Evolutionary conservation across 2,329 filamentous ascomycete species (phyloP).

Genomic region (Plectosphaerella plurivora): DNA sequence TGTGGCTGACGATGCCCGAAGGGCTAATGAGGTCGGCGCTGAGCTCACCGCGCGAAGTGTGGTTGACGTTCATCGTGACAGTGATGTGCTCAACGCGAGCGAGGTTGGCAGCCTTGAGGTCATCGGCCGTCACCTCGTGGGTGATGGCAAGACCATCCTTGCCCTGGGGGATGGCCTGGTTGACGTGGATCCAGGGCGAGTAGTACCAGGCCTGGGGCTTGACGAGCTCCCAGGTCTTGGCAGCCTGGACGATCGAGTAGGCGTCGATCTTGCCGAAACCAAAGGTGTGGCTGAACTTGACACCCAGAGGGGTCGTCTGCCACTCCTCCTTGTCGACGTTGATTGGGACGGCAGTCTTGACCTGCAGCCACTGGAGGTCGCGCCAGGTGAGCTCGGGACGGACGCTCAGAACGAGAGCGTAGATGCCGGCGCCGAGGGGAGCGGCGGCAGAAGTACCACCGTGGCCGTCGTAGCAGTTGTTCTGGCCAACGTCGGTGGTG

Average conservation of each 20-base stretch:
- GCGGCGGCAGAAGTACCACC: constrained; percentile 95
- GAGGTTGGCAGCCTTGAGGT: constrained; percentile 78
- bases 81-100: constrained; percentile 90
- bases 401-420: constrained; percentile 79
- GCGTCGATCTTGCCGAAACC: constrained; percentile 95
- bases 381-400: constrained; percentile 89
- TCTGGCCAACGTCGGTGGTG: constrained; percentile 87
- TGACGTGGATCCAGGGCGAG: constrained; percentile 90
- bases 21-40: constrained; percentile 91
- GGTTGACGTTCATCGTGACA: constrained; percentile 93
- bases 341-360: constrained; percentile 79
- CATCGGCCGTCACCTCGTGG: constrained; percentile 79
- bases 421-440: constrained; percentile 86
- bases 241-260: constrained; percentile 76
- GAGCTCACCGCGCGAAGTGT: constrained; percentile 81
- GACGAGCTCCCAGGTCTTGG: constrained; percentile 80
- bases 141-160: constrained; percentile 70
- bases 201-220: constrained; percentile 96
- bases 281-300: constrained; percentile 88
- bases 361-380: constrained; percentile 87
- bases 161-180: constrained; percentile 81
- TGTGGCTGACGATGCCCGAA: constrained; percentile 72
- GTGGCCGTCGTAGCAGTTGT: constrained; percentile 75
- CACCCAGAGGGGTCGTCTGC: constrained; percentile 76
- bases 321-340: constrained; percentile 67